Evolutionary conservation across 2,329 filamentous ascomycete species (phyloP), one percentile per base, ranked within the genome.

Genomic region (Trichoderma sp.): DNA sequence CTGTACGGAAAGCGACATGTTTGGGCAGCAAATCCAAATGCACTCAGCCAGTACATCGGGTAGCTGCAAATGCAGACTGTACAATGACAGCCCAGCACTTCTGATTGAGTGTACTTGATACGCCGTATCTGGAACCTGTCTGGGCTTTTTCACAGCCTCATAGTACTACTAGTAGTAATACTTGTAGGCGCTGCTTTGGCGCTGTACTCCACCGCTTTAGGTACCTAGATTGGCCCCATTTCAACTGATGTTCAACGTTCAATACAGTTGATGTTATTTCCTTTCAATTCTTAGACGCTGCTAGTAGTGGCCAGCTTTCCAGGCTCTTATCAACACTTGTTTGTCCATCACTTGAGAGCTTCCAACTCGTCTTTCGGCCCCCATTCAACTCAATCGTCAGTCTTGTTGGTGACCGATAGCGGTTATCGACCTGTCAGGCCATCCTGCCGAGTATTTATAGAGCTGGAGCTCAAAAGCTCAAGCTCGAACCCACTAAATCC

Each of bases 401-500:
- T n/a, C 16, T 39, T 8, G 59, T 43, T 39, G n/a, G 59, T 34
- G 43, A 34, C 28, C 28, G 30, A 34, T 32, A 51, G 59, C n/a
- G 16, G 43, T 18, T 24, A 21, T 34, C 4, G 18, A 30, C 30
- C 59, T 49, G 46, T 49, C 46, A 49, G 46, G 26, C 52, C 52
- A 55, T 55, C 32, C 26, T 32, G 26, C 26, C 28, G 52, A 32
- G 28, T 55, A 55, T 55, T 55, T 55, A 55, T 32, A 21, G 11
- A 55, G 60, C 60, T 55, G 49, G 34, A 64, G 60, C 59, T 51
- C 59, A 14, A 14, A 14, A 64, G 49, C 59, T 37, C 59, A 30
- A 61, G 59, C 28, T 54, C 16, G n/a, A 63, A 14, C 21, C 60
- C 49, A 56, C 61, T 65, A 56, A 65, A 46, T 32, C 54, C 39